Evolutionary conservation across 345 rosid species (phyloP), one percentile per base, ranked within the genome.

Genomic region (Stellera chamaejasme): DNA sequence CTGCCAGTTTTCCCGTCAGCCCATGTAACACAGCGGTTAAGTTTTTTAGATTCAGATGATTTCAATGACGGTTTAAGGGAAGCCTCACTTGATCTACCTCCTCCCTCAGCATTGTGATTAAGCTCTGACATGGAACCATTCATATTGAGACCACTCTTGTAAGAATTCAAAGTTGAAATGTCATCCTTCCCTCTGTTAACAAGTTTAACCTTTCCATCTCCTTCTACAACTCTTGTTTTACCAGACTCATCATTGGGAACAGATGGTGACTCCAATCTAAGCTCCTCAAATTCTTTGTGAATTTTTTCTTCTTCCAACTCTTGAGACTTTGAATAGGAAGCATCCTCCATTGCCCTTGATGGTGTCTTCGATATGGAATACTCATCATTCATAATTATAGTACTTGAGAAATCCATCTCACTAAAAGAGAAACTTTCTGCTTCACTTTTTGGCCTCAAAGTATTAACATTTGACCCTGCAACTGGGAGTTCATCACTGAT

Each of bases 21-120:
- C 96, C 97, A 92, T n/a, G 86, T 86, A 61, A 93, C 97, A 39
- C 83, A 75, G 42, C 59, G 80, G 41, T 47, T 59, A 14, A 66
- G 64, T 69, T 75, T 84, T 73, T 78, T 81, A 28, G 82, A 59
- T 48, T 73, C 73, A 42, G 82, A 62, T 52, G 70, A 63, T 78
- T 79, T 82, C 60, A 93, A 91, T 58, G 87, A 82, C 43, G 97
- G 72, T 66, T 77, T 87, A 56, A 68, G 77, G 53, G 69, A 47
- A 13, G 61, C 44, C 66, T 63, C 77, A 68, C 72, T 63, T 49
- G 65, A 69, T 51, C 62, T 60, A 56, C 64, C 68, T 44, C 58
- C 63, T 55, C 67, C 68, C 57, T 52, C 63, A 50, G 54, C 64
- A 68, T 43, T 50, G 36, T 27, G 43, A 56, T 54, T 72, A 48